A percentile compares a stretch with the other conserved stretches of the same genome.
Evolutionary conservation across 192 early-diverging fungal species (phyloP).

Genomic region (Funneliformis mosseae): DNA sequence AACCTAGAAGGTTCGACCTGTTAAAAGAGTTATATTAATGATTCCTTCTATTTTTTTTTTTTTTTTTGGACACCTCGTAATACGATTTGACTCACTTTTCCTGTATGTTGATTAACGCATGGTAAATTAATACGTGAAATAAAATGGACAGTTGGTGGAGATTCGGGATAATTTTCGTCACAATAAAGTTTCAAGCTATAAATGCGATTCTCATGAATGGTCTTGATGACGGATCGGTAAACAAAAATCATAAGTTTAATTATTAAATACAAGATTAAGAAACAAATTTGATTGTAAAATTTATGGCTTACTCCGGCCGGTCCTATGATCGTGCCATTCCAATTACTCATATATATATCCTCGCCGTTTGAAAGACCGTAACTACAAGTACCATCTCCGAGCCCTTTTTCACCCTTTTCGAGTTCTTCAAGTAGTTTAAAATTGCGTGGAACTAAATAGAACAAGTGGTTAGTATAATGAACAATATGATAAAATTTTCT

Average conservation of each 20-base stretch:
- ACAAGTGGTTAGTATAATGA: background rate
- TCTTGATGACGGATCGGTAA: constrained; percentile 51
- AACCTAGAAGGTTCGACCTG: constrained; percentile 72
- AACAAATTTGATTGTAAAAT: background rate
- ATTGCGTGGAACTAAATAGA: constrained; percentile 83
- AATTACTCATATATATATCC: constrained; percentile 78
- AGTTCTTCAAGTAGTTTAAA: constrained; percentile 96
- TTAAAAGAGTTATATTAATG: background rate
- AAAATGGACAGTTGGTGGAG: constrained; percentile 79
- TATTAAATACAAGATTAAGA: background rate
- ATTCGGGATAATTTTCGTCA: constrained; percentile 82
- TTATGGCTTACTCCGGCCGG: constrained; percentile 65
- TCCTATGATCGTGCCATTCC: constrained; percentile 96
- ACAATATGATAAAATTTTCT: no score
- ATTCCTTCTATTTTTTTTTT: background rate
- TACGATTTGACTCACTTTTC: constrained; percentile 55
- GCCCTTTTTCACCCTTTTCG: constrained; percentile 96
- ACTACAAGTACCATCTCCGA: constrained; percentile 90
- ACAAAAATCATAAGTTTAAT: background rate
- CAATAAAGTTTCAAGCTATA: constrained; percentile 87
- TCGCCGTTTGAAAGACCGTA: constrained; percentile 90
- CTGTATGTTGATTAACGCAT: constrained; percentile 80
- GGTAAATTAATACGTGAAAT: constrained; percentile 83
- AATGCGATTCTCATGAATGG: constrained; percentile 96
- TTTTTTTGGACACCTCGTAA: background rate